Conservation (phyloP, 768 basidiomycete species). For the Boletellus sp. region DNA sequence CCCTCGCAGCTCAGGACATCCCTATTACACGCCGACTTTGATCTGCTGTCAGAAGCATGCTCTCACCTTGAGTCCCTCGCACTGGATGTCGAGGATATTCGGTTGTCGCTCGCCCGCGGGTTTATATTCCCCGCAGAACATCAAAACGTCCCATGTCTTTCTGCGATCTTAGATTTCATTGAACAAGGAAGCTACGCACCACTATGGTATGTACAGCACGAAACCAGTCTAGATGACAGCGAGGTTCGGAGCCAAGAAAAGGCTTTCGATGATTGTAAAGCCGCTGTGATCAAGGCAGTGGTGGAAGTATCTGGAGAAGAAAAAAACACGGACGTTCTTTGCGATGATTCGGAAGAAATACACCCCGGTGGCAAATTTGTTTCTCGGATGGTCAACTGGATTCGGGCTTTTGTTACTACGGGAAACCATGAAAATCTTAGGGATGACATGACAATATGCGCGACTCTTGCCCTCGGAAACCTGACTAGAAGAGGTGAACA, state of each 20-base stretch:
- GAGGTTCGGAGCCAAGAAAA: constrained; percentile 64
- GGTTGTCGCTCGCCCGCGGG: constrained; percentile 66
- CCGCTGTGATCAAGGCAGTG: constrained; percentile 78
- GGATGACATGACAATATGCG: constrained; percentile 83
- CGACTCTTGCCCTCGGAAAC: constrained; percentile 79
- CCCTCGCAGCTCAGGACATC: constrained; percentile 40
- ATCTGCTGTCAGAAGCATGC: constrained; percentile 69
- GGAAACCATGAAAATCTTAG: constrained; percentile 33
- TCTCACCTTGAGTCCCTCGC: constrained; percentile 73
- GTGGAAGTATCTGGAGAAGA: constrained; percentile 85
- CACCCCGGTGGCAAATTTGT: constrained; percentile 71
- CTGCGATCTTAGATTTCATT: constrained; percentile 66
- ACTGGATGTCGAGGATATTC: constrained; percentile 74
- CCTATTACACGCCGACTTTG: constrained; percentile 64
- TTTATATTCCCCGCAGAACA: constrained; percentile 57
- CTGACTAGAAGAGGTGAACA: constrained; percentile 66
- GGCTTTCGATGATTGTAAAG: constrained; percentile 78
- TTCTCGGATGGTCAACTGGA: constrained; percentile 71
- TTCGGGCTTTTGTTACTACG: constrained; percentile 51
- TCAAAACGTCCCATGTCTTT: constrained; percentile 53
- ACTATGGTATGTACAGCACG: constrained; percentile 50
- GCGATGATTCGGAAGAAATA: constrained; percentile 56
- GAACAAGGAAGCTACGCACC: constrained; percentile 67
- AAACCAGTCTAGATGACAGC: constrained; percentile 31
- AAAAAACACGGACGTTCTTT: constrained; percentile 72